phyloP scores from a whole-genome alignment of 176 grass and related monocot genomes.

The Zoysia pacifica region DNA sequence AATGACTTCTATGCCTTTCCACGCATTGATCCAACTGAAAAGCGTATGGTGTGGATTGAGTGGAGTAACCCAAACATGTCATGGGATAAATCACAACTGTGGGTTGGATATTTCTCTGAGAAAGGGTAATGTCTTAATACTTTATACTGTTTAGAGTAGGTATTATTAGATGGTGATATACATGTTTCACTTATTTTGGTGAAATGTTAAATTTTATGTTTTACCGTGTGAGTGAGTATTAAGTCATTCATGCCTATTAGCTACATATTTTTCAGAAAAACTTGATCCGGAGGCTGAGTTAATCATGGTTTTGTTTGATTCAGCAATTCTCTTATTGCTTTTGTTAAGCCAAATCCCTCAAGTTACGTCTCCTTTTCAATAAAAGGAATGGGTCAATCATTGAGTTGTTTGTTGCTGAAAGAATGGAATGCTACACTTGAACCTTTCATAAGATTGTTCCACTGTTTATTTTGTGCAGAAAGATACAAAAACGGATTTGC shows the following conservation, averaged over 20 bases:
- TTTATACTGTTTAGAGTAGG: neutral
- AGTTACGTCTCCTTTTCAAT: neutral
- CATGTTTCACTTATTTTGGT: conserved; percentile 12
- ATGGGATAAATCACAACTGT: conserved; percentile 84
- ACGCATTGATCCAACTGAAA: conserved; percentile 66
- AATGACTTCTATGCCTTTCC: conserved; percentile 92
- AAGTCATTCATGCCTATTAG: neutral
- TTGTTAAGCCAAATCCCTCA: neutral
- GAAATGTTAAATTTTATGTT: neutral
- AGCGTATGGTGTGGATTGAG: conserved; percentile 76
- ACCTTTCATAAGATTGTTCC: neutral
- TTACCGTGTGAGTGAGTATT: neutral
- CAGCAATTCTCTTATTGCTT: no score
- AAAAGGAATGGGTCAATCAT: neutral
- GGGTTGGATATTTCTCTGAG: conserved; percentile 79
- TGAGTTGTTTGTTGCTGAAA: conserved; percentile 19
- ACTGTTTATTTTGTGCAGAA: conserved; percentile 46
- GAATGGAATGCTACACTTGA: neutral
- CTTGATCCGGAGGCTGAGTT: no score
- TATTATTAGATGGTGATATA: conserved; percentile 40
- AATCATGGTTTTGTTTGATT: no score
- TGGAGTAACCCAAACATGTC: conserved; percentile 83
- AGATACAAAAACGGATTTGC: conserved; percentile 58
- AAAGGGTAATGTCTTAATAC: conserved; percentile 56
- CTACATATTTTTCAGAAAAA: neutral